Conservation (phyloP, 73 alveolate genomes). For the Blepharisma stoltei region DNA sequence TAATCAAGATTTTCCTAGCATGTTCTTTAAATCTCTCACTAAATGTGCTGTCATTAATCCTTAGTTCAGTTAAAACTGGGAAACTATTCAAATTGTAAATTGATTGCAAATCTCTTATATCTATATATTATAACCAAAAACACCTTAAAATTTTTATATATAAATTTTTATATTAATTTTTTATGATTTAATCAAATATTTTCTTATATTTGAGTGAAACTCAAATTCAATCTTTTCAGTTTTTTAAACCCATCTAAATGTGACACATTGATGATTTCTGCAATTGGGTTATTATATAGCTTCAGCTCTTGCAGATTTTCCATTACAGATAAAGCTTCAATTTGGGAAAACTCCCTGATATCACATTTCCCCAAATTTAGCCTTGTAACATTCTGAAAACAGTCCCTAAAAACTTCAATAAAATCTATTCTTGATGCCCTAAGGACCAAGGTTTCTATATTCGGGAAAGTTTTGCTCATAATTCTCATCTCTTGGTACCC, state of each 20-base stretch:
- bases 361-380: background rate
- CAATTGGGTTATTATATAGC: slow-evolving; percentile 13
- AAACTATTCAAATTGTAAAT: background rate
- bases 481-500: background rate
- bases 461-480: slow-evolving; percentile 11
- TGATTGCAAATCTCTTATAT: background rate
- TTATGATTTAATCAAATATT: too few species aligned
- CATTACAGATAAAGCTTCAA: background rate
- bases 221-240: background rate
- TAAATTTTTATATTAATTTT: too few species aligned
- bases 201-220: background rate
- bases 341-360: background rate
- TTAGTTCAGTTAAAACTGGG: slow-evolving; percentile 10
- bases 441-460: background rate
- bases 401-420: background rate
- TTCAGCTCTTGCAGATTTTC: slow-evolving; percentile 26
- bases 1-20: slow-evolving; percentile 1
- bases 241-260: background rate
- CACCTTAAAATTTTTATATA: too few species aligned
- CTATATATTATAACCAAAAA: too few species aligned
- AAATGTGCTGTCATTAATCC: background rate
- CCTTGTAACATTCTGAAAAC: background rate
- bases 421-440: background rate
- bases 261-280: background rate
- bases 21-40: slow-evolving; percentile 8